Evolutionary conservation across 345 rosid genomes (phyloP).

Genomic region (Citrus trifoliata): DNA sequence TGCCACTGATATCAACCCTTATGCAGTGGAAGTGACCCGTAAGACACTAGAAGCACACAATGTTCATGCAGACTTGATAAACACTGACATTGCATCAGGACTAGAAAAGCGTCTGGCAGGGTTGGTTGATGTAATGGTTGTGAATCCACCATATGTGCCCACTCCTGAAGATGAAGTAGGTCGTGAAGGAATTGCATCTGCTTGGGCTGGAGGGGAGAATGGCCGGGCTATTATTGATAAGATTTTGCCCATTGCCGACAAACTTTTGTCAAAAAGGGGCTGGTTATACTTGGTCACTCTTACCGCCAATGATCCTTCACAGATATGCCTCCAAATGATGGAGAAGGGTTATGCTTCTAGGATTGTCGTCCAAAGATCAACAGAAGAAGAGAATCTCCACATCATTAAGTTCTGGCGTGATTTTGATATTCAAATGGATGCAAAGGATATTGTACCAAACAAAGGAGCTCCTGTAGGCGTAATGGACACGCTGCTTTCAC

Average conservation of each 20-base stretch:
- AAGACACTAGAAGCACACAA: conserved; percentile 72
- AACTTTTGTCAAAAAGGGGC: conserved; percentile 64
- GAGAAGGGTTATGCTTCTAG: conserved; percentile 65
- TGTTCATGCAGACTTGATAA: conserved; percentile 61
- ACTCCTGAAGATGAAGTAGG: conserved; percentile 91
- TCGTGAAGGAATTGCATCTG: conserved; percentile 54
- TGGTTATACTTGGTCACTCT: conserved; percentile 81
- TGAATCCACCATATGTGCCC: conserved; percentile 94
- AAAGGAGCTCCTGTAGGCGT: conserved; percentile 21
- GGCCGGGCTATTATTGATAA: conserved; percentile 59
- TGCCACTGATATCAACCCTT: conserved; percentile 70
- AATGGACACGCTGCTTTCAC: conserved; percentile 31
- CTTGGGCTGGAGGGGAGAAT: conserved; percentile 96
- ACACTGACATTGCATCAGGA: conserved; percentile 59
- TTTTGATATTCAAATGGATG: conserved; percentile 18
- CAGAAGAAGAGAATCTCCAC: conserved; percentile 68
- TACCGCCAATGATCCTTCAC: conserved; percentile 46
- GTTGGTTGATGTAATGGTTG: conserved; percentile 71
- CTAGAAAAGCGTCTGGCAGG: conserved; percentile 66
- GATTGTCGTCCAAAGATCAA: conserved; percentile 73
- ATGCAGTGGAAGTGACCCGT: conserved; percentile 55
- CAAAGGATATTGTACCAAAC: conserved; percentile 17
- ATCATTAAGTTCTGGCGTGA: conserved; percentile 70
- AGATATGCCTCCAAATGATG: conserved; percentile 70
- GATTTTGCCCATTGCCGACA: conserved; percentile 58